phyloP scores from a whole-genome alignment of 2,329 filamentous ascomycete species.

The Teratosphaeria epicoccoides region DNA sequence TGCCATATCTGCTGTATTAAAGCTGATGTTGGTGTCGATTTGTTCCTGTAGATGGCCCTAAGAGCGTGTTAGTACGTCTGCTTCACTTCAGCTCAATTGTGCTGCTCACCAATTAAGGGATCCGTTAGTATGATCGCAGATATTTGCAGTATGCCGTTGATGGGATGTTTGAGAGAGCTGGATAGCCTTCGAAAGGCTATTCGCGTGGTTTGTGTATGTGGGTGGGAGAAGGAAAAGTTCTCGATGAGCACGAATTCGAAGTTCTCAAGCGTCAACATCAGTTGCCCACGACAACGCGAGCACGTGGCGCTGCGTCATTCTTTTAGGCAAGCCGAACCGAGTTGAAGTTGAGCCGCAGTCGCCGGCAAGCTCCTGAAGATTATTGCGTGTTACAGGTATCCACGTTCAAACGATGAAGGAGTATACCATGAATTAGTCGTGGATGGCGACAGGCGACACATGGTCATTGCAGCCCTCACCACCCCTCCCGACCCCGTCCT shows the following conservation, averaged over 20 bases:
- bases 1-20: constrained; percentile 55
- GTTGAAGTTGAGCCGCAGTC: neutral
- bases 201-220: constrained; percentile 12
- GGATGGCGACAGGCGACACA: constrained; percentile 55
- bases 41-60: constrained; percentile 7
- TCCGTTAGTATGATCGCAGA: constrained; percentile 29
- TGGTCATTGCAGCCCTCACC: constrained; percentile 61
- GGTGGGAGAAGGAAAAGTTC: constrained; percentile 13
- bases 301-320: neutral
- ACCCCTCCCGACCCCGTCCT: neutral
- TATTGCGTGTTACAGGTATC: neutral
- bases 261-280: neutral
- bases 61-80: neutral
- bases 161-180: constrained; percentile 11
- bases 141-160: constrained; percentile 28
- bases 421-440: neutral
- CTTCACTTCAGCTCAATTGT: neutral
- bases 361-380: neutral
- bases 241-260: neutral
- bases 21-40: constrained; percentile 12
- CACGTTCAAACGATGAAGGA: neutral
- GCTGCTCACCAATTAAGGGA: constrained; percentile 25
- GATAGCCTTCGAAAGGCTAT: constrained; percentile 10
- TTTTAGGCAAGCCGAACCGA: neutral
- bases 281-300: neutral